Evolutionary conservation across 2,329 filamentous ascomycete genomes (phyloP).

Genomic region (Pseudogymnoascus sp.): DNA sequence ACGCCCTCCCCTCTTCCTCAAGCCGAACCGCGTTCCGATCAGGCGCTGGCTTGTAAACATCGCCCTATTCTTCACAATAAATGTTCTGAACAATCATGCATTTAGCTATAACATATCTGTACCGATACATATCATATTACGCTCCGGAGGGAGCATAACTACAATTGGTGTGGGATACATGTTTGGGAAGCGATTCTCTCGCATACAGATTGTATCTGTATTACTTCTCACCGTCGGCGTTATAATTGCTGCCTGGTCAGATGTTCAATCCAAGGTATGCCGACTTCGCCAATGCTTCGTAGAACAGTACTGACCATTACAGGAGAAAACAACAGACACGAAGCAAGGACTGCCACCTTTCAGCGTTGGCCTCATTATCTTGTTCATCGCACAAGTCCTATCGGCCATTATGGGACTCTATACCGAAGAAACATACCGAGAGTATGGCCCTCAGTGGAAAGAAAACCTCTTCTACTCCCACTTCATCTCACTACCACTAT

Average conservation of each 20-base stretch:
- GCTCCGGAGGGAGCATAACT: conserved; percentile 90
- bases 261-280: conserved; percentile 71
- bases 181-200: conserved; percentile 77
- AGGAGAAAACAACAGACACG: conserved; percentile 11
- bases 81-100: conserved; percentile 93
- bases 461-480: conserved; percentile 95
- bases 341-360: conserved; percentile 39
- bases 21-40: conserved; percentile 71
- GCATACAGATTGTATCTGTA: conserved; percentile 73
- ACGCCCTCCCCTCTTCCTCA: conserved; percentile 63
- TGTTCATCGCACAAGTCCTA: conserved; percentile 80
- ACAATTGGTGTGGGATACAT: conserved; percentile 87
- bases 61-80: conserved; percentile 83
- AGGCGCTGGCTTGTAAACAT: conserved; percentile 84
- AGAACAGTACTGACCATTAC: background rate
- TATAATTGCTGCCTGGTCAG: conserved; percentile 79
- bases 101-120: conserved; percentile 97
- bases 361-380: conserved; percentile 65
- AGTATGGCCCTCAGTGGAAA: conserved; percentile 83
- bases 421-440: conserved; percentile 80
- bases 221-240: conserved; percentile 78
- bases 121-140: conserved; percentile 90
- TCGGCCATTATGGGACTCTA: conserved; percentile 94
- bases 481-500: conserved; percentile 66
- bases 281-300: conserved; percentile 5